A percentile compares a stretch with the other conserved stretches of the same genome.
Conservation (phyloP, 2,329 filamentous ascomycete species). For the Epichloe hybrida region DNA sequence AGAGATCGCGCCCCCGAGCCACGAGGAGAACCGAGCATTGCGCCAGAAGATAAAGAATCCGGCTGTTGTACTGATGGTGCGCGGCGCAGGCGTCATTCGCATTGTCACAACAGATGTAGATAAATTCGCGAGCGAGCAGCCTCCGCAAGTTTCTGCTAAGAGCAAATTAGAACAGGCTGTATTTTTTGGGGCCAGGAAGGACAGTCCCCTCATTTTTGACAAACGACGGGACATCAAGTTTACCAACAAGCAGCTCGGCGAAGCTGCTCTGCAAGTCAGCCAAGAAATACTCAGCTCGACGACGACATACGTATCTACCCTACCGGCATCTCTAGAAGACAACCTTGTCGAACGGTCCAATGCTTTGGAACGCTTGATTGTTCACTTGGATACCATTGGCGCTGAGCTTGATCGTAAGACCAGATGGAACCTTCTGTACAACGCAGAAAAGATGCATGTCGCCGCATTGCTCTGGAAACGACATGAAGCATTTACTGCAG, state of each 20-base stretch:
- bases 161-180: slow-evolving; percentile 89
- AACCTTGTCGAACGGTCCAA: slow-evolving; percentile 62
- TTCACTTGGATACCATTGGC: slow-evolving; percentile 53
- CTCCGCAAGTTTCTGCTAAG: slow-evolving; percentile 61
- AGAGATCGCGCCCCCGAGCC: slow-evolving; percentile 29
- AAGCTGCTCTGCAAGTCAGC: slow-evolving; percentile 68
- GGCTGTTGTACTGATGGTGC: slow-evolving; percentile 46
- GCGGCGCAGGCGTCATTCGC: slow-evolving; percentile 48
- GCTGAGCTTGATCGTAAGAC: slow-evolving; percentile 51
- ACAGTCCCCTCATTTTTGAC: slow-evolving; percentile 80
- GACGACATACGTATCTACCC: slow-evolving; percentile 58
- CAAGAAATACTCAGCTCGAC: slow-evolving; percentile 67
- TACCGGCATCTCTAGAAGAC: slow-evolving; percentile 64
- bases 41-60: slow-evolving; percentile 48
- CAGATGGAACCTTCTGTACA: slow-evolving; percentile 72
- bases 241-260: slow-evolving; percentile 53
- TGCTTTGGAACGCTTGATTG: slow-evolving; percentile 62
- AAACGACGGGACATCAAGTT: slow-evolving; percentile 55
- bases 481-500: slow-evolving; percentile 56
- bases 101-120: slow-evolving; percentile 45
- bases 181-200: slow-evolving; percentile 77
- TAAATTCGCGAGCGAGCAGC: slow-evolving; percentile 42
- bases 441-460: slow-evolving; percentile 80
- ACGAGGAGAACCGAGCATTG: slow-evolving; percentile 35
- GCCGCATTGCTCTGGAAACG: slow-evolving; percentile 67